Evolutionary conservation across 192 early-diverging fungal genomes (phyloP), one percentile per base, ranked within the genome.

Genomic region (Mortierella alpina): DNA sequence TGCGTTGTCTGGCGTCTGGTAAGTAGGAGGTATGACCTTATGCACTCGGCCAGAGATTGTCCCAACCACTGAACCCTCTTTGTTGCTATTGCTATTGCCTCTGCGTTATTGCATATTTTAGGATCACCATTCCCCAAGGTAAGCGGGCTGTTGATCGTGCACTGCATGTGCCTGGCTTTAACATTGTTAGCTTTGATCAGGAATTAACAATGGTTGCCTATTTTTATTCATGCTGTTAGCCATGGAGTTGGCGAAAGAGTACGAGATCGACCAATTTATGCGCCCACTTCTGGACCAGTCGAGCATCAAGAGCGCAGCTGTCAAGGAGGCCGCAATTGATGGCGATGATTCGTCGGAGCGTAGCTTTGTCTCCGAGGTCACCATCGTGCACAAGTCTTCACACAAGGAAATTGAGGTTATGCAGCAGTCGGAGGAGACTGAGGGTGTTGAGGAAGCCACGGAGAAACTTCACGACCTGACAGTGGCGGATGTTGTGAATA

Each of bases 61-160:
- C 31, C 31, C 31, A 31, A 31, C 31, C 31, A 31, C 31, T 31
- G 31, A 44, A 11, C 13, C 51, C 7, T 63, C 22, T 51, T 62
- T 22, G 20, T 58, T 39, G 48, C 7, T 45, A 20, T 54, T 48
- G 6, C 55, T 63, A 5, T 42, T 59, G 7, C 40, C 45, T 2
- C 20, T 41, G 12, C 15, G 1, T 3, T 45, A 22, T 22, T 44
- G 15, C 50, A 10, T 51, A 11, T 44, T 23, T 4, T 53, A 80
- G 77, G 77, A 80, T 80, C 49, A 72, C 77, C 17, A 41, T 80
- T 18, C 8, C 77, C 9, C 77, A 80, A 72, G 77, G 77, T 72
- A 72, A 17, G 47, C 2, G n/a, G 11, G 58, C 1, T 4, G 54
- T 55, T 17, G 10, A 1, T 7, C 54, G 8, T 55, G 50, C n/a